These are phyloP conservation scores for Stygiomarasmius scandens DNA, from an alignment of 1,284 basidiomycete genomes.

Conservation along the genomic window DNA sequence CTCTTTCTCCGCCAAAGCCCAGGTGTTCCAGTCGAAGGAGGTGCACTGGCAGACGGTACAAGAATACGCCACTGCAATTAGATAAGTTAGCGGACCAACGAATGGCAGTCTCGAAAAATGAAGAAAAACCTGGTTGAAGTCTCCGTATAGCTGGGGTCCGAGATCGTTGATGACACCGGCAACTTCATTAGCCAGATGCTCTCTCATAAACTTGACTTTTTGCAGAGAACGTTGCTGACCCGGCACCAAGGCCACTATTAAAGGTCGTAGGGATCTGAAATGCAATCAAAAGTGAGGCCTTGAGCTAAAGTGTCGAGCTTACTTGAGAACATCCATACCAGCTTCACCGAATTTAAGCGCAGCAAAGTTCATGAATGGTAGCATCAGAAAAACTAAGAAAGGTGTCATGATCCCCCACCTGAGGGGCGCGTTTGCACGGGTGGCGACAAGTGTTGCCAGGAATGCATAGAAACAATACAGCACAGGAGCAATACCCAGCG, in stretches of 20 bases:
- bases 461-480: conserved; percentile 87
- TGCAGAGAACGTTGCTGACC: conserved; percentile 88
- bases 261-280: conserved; percentile 84
- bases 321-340: conserved; percentile 98
- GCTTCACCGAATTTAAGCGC: conserved; percentile 99
- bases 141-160: conserved; percentile 85
- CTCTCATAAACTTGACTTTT: conserved; percentile 79
- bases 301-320: conserved; percentile 32
- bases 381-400: conserved; percentile 70
- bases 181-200: conserved; percentile 85
- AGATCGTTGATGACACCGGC: conserved; percentile 89
- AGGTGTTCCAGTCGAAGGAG: conserved; percentile 69
- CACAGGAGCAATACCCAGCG: conserved; percentile 87
- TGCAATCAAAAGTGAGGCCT: conserved; percentile 11
- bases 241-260: conserved; percentile 89
- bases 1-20: conserved; percentile 78
- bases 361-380: conserved; percentile 92
- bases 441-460: conserved; percentile 77
- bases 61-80: conserved; percentile 72
- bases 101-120: conserved; percentile 4
- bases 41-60: conserved; percentile 80
- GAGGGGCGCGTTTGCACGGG: conserved; percentile 66
- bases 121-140: conserved; percentile 79
- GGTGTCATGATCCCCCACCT: conserved; percentile 81
- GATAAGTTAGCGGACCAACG: conserved; percentile 5